A percentile compares a stretch with the other conserved stretches of the same genome.
phyloP scores from a whole-genome alignment of 139 green algal genomes.

The Zygnema cylindricum region DNA sequence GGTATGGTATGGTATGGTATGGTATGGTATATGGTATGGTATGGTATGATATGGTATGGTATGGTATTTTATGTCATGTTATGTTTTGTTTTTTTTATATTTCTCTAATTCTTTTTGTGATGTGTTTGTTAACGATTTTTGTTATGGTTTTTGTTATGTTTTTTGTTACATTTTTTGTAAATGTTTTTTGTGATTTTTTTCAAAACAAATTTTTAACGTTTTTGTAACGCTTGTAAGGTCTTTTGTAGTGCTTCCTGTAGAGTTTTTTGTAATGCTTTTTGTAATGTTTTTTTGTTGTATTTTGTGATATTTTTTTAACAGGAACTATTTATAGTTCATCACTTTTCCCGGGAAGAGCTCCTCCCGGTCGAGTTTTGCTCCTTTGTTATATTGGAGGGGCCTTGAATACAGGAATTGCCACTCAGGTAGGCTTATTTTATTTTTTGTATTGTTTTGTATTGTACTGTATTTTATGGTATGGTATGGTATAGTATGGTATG shows the following conservation, averaged over 20 bases:
- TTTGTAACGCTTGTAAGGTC: no score
- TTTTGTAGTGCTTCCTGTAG: no score
- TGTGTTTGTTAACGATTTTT: no score
- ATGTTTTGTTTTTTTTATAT: no score
- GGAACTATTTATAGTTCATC: slow-evolving; percentile 96
- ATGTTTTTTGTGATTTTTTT: background rate
- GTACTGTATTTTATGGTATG: slow-evolving; percentile 26
- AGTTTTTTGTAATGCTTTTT: no score
- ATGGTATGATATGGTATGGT: slow-evolving; percentile 41
- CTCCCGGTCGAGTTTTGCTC: slow-evolving; percentile 74
- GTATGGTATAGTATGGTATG: slow-evolving; percentile 37
- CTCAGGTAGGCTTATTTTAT: no score
- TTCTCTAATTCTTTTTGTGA: no score
- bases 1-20: slow-evolving; percentile 41
- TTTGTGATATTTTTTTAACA: slow-evolving; percentile 29
- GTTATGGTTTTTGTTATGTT: no score
- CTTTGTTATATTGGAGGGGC: slow-evolving; percentile 97
- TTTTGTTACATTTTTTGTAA: no score
- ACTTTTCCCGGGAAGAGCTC: slow-evolving; percentile 81
- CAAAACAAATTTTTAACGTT: no score
- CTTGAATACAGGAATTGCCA: slow-evolving; percentile 83
- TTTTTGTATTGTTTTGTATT: slow-evolving; percentile 30
- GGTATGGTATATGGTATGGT: slow-evolving; percentile 33
- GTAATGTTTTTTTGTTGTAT: no score
- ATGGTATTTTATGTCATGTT: slow-evolving; percentile 27